Base-by-base conservation (phyloP, 164 flowering plant genomes). In the Aristolochia contorta region DNA sequence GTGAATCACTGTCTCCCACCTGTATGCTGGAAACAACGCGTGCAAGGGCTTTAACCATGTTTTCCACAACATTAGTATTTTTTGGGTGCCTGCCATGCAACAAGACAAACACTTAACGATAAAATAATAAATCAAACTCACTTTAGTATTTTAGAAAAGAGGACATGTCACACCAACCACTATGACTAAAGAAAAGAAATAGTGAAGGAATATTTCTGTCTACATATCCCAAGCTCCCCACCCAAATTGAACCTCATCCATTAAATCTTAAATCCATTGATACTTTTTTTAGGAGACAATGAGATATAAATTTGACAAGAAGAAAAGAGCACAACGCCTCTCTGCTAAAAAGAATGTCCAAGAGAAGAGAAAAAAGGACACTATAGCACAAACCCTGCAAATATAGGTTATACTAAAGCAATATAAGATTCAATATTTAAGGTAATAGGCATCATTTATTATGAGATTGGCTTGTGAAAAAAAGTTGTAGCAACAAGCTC, bases 61-160 rank as follows among this genome's bases (percentile, higher is more conserved):
- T 85, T 81, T 90, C 97, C 63, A 90, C 99, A 61, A 93, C 79
- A 73, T 88, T 93, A 48, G 97, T 88, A 75, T 85, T 93, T 75
- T 86, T 85, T 1, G 99, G 99, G 69, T 93, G 56, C 97, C 99
- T 93, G 64, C 59, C 75, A 57, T 47, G 19, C 23, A 62, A 65
- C 47, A 32, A 4, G 43, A 58, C n/a, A n/a, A 57, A 46, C 32
- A 12, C 4, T 49, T 18, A 18, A 16, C 15, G 22, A 0, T 6
- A 18, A 49, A 49, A 20, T 20, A 49, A 0, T 16, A 49, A 49
- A 20, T 49, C 19, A 49, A 18, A 49, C 3, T 18, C 53, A 49
- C 30, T 49, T 18, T 10, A 37, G 7, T 49, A 49, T 18, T 18
- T 49, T 49, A 1, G 14, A 49, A 49, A 49, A 19, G 14, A 49